These are phyloP conservation scores for Phytophthora citrophthora DNA, from an alignment of 352 stramenopile species.

Conservation along the genomic window DNA sequence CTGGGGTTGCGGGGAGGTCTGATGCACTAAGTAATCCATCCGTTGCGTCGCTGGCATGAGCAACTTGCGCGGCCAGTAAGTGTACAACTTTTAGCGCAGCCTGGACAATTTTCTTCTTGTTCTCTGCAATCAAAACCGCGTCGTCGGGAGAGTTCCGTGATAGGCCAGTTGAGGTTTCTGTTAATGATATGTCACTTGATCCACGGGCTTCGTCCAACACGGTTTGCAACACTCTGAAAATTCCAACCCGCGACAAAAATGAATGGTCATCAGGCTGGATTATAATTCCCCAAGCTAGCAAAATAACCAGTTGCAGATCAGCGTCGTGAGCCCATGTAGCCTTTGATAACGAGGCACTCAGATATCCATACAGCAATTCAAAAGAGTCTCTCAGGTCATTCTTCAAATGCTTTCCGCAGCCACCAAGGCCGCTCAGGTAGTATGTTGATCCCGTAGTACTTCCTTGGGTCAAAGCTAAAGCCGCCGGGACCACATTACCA, in stretches of 20 bases:
- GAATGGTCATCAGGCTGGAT: constrained; percentile 89
- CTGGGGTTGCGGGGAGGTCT: constrained; percentile 52
- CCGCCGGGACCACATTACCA: constrained; percentile 29
- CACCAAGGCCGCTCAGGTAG: constrained; percentile 79
- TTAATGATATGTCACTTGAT: constrained; percentile 42
- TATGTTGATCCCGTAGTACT: constrained; percentile 52
- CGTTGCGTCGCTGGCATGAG: constrained; percentile 69
- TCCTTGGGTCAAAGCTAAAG: constrained; percentile 20
- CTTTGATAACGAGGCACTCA: constrained; percentile 78
- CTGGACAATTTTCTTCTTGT: constrained; percentile 86
- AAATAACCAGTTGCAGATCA: constrained; percentile 83
- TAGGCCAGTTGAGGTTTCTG: constrained; percentile 25
- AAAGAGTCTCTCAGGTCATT: constrained; percentile 82
- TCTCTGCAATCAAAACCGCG: constrained; percentile 43
- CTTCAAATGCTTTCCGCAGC: constrained; percentile 81
- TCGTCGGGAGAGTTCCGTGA: constrained; percentile 43
- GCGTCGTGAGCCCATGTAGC: constrained; percentile 85
- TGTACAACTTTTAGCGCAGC: constrained; percentile 89
- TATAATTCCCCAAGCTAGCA: constrained; percentile 89
- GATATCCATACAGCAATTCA: constrained; percentile 83
- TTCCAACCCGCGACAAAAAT: constrained; percentile 88
- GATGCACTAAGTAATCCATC: constrained; percentile 64
- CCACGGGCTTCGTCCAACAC: constrained; percentile 86
- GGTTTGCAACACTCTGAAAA: constrained; percentile 91
- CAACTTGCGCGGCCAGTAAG: constrained; percentile 88